Conservation (phyloP, 1,284 basidiomycete genomes). For the Exobasidium rhododendri region DNA sequence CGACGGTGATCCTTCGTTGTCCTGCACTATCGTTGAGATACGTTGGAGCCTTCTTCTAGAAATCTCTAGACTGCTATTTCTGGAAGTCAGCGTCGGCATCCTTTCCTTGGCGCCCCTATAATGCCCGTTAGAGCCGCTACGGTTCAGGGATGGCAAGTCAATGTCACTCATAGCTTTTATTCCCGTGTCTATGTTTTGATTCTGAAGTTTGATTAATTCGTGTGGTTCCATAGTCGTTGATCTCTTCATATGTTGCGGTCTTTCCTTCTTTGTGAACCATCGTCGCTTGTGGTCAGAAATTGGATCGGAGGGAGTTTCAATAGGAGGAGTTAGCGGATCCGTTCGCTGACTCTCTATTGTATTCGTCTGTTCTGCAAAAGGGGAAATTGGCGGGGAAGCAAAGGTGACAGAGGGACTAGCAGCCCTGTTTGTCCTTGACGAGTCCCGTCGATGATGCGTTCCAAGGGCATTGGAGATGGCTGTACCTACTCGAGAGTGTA, state of each 20-base stretch:
- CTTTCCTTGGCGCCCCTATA: background rate
- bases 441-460: background rate
- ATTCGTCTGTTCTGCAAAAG: background rate
- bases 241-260: background rate
- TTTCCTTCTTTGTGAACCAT: background rate
- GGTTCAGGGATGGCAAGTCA: background rate
- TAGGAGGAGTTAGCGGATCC: background rate
- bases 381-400: background rate
- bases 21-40: background rate
- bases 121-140: background rate
- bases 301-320: background rate
- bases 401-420: background rate
- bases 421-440: background rate
- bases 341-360: background rate
- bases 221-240: background rate
- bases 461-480: constrained; percentile 23
- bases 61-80: background rate
- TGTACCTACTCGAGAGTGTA: constrained; percentile 23
- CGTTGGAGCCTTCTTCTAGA: background rate
- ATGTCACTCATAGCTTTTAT: background rate
- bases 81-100: background rate
- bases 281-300: background rate
- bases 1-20: background rate
- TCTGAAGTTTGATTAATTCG: background rate
- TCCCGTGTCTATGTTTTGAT: background rate